phyloP scores from a whole-genome alignment of 2,329 filamentous ascomycete genomes.

The Diplodia scrobiculata region DNA sequence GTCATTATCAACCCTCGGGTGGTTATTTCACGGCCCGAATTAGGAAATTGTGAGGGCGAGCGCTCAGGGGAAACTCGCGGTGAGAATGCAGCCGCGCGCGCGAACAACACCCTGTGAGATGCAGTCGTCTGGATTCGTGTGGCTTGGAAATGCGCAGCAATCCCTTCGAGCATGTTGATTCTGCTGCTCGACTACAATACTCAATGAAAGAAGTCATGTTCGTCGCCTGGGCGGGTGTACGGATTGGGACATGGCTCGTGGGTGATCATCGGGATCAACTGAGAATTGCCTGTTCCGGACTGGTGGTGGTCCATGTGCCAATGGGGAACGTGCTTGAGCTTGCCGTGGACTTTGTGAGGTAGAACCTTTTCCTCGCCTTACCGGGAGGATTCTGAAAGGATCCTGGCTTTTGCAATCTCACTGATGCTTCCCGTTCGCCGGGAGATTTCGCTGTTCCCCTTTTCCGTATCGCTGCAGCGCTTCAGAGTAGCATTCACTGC shows the following conservation, averaged over 20 bases:
- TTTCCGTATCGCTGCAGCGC: not conserved
- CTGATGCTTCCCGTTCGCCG: not conserved
- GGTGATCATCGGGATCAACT: not conserved
- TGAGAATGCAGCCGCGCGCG: not conserved
- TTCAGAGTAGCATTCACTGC: too few relatives aligned
- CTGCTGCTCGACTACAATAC: not conserved
- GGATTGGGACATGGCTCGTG: not conserved
- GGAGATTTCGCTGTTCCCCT: not conserved
- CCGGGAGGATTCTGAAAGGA: not conserved
- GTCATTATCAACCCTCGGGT: slow-evolving; percentile 1
- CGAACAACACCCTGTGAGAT: not conserved
- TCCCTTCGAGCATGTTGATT: not conserved
- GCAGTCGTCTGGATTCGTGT: not conserved
- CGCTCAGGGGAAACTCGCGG: slow-evolving; percentile 16
- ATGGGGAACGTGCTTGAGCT: not conserved
- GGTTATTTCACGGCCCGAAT: slow-evolving; percentile 6
- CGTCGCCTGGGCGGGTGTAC: not conserved
- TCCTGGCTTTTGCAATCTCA: not conserved
- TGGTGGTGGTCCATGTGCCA: not conserved
- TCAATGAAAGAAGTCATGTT: not conserved
- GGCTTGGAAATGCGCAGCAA: not conserved
- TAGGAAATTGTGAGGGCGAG: slow-evolving; percentile 2
- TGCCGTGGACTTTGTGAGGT: not conserved
- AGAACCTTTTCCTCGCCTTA: not conserved
- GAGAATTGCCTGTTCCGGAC: not conserved